These are phyloP conservation scores for Pisolithus microcarpus DNA, from an alignment of 768 basidiomycete species.

Conservation along the genomic window DNA sequence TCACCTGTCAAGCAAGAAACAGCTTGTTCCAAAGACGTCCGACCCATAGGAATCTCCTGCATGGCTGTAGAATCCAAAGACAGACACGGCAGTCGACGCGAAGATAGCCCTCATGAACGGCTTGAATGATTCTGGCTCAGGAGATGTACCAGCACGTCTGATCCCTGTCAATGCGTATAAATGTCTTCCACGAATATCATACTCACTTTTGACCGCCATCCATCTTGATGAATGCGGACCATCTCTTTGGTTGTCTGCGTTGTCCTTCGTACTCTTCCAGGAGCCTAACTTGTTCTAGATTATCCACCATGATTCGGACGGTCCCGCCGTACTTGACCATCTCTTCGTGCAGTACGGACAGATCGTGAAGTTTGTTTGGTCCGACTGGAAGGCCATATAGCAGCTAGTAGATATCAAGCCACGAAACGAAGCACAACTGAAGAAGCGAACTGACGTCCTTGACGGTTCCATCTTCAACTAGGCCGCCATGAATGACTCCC, in stretches of 20 bases:
- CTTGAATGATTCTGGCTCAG: conserved; percentile 47
- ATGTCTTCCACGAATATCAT: neutral
- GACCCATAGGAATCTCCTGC: conserved; percentile 75
- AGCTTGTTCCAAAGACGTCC: conserved; percentile 56
- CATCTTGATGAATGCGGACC: conserved; percentile 78
- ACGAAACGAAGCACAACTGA: neutral
- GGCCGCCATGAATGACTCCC: conserved; percentile 57
- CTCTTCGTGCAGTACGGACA: conserved; percentile 52
- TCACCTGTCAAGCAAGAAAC: conserved; percentile 61
- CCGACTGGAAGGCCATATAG: conserved; percentile 74
- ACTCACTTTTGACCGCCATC: conserved; percentile 72
- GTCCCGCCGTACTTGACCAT: conserved; percentile 48
- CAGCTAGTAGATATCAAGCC: conserved; percentile 41
- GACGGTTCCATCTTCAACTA: conserved; percentile 65
- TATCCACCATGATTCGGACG: conserved; percentile 67
- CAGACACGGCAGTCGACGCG: conserved; percentile 45
- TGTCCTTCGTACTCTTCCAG: conserved; percentile 53
- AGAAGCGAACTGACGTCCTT: conserved; percentile 55
- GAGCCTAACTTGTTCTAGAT: conserved; percentile 61
- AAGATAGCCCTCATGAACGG: conserved; percentile 47
- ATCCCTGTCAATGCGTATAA: conserved; percentile 8
- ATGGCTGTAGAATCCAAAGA: conserved; percentile 84
- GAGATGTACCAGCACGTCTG: conserved; percentile 69
- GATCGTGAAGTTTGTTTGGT: conserved; percentile 63
- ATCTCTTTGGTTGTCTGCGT: conserved; percentile 36